Conservation (phyloP, 2,329 filamentous ascomycete species). For the Talaromyces sp. region DNA sequence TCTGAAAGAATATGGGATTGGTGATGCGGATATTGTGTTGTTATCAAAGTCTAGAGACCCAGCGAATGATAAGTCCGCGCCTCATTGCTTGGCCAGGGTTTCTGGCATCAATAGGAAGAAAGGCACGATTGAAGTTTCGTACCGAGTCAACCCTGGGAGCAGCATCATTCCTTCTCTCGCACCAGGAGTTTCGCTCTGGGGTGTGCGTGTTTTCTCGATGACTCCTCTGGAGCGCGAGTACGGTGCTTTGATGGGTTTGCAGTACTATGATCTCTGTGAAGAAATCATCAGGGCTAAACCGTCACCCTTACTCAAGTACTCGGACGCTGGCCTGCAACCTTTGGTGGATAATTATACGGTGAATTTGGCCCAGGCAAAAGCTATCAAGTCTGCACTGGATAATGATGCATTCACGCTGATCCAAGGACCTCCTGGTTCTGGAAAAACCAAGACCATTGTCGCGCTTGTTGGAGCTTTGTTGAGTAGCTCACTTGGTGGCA, state of each 20-base stretch:
- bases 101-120: constrained; percentile 76
- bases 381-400: constrained; percentile 83
- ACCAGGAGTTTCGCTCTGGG: constrained; percentile 65
- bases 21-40: constrained; percentile 83
- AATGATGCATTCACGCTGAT: constrained; percentile 97
- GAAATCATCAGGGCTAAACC: constrained; percentile 87
- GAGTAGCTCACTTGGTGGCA: constrained; percentile 51
- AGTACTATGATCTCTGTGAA: constrained; percentile 93
- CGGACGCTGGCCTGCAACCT: constrained; percentile 63
- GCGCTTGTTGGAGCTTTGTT: constrained; percentile 89
- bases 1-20: constrained; percentile 65
- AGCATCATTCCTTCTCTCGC: constrained; percentile 61
- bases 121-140: constrained; percentile 75
- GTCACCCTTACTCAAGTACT: constrained; percentile 78
- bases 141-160: constrained; percentile 66
- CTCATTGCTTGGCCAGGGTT: constrained; percentile 82
- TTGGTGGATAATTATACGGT: constrained; percentile 74
- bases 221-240: constrained; percentile 94
- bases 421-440: constrained; percentile 91
- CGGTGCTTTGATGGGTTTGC: constrained; percentile 79
- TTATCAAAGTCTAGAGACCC: constrained; percentile 71
- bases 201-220: constrained; percentile 83
- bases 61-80: constrained; percentile 57
- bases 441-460: constrained; percentile 97
- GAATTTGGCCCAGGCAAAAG: constrained; percentile 84